These are phyloP conservation scores for Vanderwaltozyma polyspora DNA, from an alignment of 805 yeast genomes.

Conservation along the genomic window DNA sequence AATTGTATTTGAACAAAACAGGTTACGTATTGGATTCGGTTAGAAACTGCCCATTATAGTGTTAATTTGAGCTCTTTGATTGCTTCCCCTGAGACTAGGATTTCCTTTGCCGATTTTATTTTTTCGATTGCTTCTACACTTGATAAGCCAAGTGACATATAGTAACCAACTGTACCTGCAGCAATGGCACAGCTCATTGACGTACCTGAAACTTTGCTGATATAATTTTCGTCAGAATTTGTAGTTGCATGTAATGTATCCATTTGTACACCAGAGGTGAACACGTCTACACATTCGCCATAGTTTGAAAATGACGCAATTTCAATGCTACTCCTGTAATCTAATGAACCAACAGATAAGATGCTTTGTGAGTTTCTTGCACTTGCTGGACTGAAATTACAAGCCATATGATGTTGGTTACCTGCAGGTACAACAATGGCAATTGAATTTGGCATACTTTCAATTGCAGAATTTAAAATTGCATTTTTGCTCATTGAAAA, in stretches of 20 bases:
- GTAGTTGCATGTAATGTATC: constrained; percentile 33
- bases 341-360: constrained; percentile 81
- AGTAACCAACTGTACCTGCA: constrained; percentile 36
- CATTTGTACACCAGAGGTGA: constrained; percentile 71
- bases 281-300: constrained; percentile 84
- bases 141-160: constrained; percentile 32
- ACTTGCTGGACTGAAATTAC: constrained; percentile 79
- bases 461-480: constrained; percentile 62
- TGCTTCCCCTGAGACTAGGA: not conserved
- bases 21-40: too few relatives aligned
- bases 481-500: constrained; percentile 36
- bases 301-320: constrained; percentile 79
- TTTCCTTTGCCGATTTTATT: constrained; percentile 1
- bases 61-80: constrained; percentile 1
- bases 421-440: constrained; percentile 81
- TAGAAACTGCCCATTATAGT: too few relatives aligned
- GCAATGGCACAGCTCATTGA: constrained; percentile 43
- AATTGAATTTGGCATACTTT: constrained; percentile 57
- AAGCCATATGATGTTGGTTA: constrained; percentile 66
- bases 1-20: too few relatives aligned
- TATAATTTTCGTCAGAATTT: constrained; percentile 26
- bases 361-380: constrained; percentile 38
- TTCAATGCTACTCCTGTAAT: constrained; percentile 29
- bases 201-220: constrained; percentile 46
- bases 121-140: constrained; percentile 26